These are phyloP conservation scores for Sporothrix curviconia DNA, from an alignment of 2,329 filamentous ascomycete species.

Conservation along the genomic window DNA sequence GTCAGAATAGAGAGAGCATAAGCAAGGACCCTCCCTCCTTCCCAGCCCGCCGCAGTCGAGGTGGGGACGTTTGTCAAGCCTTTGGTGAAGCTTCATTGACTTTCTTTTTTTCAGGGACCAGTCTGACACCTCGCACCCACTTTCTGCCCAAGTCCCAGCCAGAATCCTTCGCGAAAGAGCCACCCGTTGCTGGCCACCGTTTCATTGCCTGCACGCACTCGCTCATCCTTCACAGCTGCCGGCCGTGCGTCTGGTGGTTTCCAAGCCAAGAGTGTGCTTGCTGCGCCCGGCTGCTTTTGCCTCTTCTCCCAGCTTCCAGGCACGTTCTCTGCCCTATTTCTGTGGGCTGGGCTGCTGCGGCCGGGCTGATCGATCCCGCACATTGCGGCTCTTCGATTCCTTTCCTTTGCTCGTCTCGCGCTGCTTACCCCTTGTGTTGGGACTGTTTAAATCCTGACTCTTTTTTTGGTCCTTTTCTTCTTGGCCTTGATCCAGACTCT, in stretches of 20 bases:
- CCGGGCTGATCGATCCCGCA: not conserved
- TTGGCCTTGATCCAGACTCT: not conserved
- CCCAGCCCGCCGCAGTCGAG: conserved; percentile 1
- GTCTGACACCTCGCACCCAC: not conserved
- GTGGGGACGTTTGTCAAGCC: not conserved
- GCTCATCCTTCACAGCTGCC: conserved; percentile 1
- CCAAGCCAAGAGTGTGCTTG: not conserved
- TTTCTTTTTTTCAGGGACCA: not conserved
- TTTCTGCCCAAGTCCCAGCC: not conserved
- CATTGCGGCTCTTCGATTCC: conserved; percentile 5
- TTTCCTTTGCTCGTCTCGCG: not conserved
- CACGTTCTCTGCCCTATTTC: not conserved
- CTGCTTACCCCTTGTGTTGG: not conserved
- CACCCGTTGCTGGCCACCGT: too few species aligned
- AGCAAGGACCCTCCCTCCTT: not conserved
- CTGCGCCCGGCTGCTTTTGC: not conserved
- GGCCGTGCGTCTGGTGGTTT: not conserved
- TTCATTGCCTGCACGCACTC: conserved; percentile 6
- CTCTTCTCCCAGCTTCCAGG: not conserved
- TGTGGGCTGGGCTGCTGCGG: conserved; percentile 2
- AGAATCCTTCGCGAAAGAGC: not conserved
- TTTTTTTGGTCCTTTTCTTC: not conserved
- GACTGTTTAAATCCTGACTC: not conserved
- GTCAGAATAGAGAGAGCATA: not conserved
- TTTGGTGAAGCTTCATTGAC: conserved; percentile 3